Evolutionary conservation across 75 land plant genomes (phyloP), one percentile per base, ranked within the genome.

Genomic region (Selaginella tamariscina): DNA sequence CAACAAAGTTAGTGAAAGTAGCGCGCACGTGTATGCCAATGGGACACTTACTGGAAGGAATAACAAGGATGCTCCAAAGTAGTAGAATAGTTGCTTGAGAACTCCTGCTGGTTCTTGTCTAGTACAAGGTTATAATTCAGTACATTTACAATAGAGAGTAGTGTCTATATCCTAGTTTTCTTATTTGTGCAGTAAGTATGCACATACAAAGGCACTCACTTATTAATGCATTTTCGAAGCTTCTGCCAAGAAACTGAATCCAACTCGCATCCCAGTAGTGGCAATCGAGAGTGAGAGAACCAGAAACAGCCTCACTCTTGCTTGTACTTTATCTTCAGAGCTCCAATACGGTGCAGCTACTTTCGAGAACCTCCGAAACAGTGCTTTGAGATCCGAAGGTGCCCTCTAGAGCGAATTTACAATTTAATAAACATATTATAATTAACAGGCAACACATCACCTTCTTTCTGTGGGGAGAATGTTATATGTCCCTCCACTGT

Each of bases 11-110:
- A n/a, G n/a, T 59, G 26, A 39, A 39, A 39, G 49, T n/a, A n/a
- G n/a, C n/a, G n/a, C n/a, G n/a, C n/a, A n/a, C n/a, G n/a, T n/a
- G n/a, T n/a, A n/a, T n/a, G n/a, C n/a, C n/a, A n/a, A n/a, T n/a
- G n/a, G n/a, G n/a, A n/a, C n/a, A 49, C 62, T 59, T 27, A 59
- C 62, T n/a, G 62, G 62, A n/a, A 59, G n/a, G 5, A 8, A 5
- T n/a, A 21, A n/a, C 62, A 59, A 59, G 26, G 21, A 23, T 21
- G 62, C 62, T 59, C 27, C 62, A 8, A 59, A 21, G n/a, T 59
- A 59, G 26, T 59, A 23, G 5, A 59, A 9, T 5, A 59, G 62
- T n/a, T 59, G 62, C 62, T n/a, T 5, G 8, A n/a, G 26, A 59
- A 59, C 21, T 23, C n/a, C 26, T 59, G n/a, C 21, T 59, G 23